A percentile compares a stretch with the other conserved stretches of the same genome.
phyloP scores from a whole-genome alignment of 2,329 filamentous ascomycete species.

The Fusarium dimerum region DNA sequence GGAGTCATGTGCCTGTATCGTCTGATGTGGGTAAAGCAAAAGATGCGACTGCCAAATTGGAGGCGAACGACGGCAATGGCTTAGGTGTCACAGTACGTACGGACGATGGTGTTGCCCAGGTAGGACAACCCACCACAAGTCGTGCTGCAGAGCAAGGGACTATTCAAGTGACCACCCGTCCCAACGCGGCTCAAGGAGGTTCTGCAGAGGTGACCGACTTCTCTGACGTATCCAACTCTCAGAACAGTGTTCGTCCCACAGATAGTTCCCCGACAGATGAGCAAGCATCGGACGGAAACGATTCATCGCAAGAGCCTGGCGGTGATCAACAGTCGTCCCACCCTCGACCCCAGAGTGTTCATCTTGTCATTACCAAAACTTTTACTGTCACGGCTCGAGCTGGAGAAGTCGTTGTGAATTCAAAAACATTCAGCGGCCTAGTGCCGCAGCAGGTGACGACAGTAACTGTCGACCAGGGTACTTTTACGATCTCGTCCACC shows the following conservation, averaged over 20 bases:
- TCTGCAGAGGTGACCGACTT: neutral
- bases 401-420: constrained; percentile 48
- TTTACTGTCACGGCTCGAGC: constrained; percentile 48
- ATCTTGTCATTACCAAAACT: constrained; percentile 11
- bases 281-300: neutral
- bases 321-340: neutral
- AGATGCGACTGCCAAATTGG: neutral
- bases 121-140: neutral
- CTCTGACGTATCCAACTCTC: neutral
- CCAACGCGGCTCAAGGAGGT: neutral
- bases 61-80: neutral
- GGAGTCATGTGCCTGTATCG: constrained; percentile 23
- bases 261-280: neutral
- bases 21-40: constrained; percentile 1
- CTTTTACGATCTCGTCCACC: constrained; percentile 51
- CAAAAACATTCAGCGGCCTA: constrained; percentile 44
- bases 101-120: neutral
- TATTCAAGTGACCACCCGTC: neutral
- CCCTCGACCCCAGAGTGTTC: constrained; percentile 1
- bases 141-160: neutral
- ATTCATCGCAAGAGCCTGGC: neutral
- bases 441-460: constrained; percentile 40
- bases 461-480: constrained; percentile 41
- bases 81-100: neutral
- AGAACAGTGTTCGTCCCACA: neutral